These are phyloP conservation scores for Fragaria iinumae DNA, from an alignment of 306 rosid species.

Conservation along the genomic window DNA sequence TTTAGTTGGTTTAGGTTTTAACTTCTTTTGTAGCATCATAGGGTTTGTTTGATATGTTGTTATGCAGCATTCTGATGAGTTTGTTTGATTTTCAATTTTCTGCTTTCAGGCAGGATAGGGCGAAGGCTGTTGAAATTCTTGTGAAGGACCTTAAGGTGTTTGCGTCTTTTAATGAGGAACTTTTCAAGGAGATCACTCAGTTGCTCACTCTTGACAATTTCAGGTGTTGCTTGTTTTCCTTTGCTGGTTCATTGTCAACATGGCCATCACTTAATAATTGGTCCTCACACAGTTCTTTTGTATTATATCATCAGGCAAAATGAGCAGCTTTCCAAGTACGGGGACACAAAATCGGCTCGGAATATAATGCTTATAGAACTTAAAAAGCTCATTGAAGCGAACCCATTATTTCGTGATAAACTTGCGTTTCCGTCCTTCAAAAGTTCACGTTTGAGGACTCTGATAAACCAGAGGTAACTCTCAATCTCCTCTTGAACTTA, in stretches of 20 bases:
- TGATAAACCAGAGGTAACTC: slow-evolving; percentile 45
- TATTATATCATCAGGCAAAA: slow-evolving; percentile 36
- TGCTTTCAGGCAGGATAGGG: slow-evolving; percentile 44
- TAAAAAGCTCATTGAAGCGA: slow-evolving; percentile 45
- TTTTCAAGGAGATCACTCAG: slow-evolving; percentile 51
- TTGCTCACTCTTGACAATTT: slow-evolving; percentile 49
- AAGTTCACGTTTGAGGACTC: slow-evolving; percentile 45
- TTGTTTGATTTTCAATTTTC: background rate
- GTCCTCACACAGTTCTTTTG: slow-evolving; percentile 5
- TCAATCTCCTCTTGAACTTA: background rate
- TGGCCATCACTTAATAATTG: slow-evolving; percentile 3
- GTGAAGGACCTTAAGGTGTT: slow-evolving; percentile 52
- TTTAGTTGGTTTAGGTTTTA: background rate
- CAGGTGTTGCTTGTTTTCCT: slow-evolving; percentile 23
- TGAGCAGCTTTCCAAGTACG: slow-evolving; percentile 53
- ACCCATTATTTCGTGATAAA: slow-evolving; percentile 48
- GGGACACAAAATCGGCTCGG: slow-evolving; percentile 49
- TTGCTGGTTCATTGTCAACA: background rate
- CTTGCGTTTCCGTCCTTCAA: slow-evolving; percentile 43
- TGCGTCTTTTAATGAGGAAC: slow-evolving; percentile 45
- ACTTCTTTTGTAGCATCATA: background rate
- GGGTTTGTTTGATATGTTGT: background rate
- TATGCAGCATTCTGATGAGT: background rate
- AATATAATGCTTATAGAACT: slow-evolving; percentile 49
- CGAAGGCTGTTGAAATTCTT: slow-evolving; percentile 47